Conservation (phyloP, 192 early-diverging fungal species). For the Backusella sp. region DNA sequence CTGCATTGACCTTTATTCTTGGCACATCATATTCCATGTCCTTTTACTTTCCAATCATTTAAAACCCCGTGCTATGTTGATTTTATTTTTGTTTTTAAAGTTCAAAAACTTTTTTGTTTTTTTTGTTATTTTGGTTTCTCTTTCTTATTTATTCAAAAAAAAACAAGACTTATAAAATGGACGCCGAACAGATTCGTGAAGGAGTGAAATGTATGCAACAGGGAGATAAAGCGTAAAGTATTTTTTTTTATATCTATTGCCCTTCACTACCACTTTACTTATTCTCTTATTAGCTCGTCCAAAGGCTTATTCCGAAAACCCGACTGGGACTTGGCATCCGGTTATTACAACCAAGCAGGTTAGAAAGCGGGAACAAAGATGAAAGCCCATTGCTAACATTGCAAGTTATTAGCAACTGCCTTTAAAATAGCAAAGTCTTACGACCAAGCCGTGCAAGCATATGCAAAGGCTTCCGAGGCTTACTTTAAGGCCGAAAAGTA, state of each 20-base stretch:
- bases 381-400: conserved; percentile 8
- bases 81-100: neutral
- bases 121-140: neutral
- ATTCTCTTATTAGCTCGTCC: conserved; percentile 38
- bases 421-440: conserved; percentile 71
- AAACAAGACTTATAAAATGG: conserved; percentile 20
- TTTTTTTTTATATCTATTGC: too few relatives aligned
- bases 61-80: neutral
- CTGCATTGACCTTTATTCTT: neutral
- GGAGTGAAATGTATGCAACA: conserved; percentile 47
- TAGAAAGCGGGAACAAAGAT: neutral
- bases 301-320: conserved; percentile 67
- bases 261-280: neutral
- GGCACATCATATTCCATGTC: neutral
- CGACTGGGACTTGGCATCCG: conserved; percentile 75
- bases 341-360: conserved; percentile 76
- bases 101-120: neutral
- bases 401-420: conserved; percentile 45
- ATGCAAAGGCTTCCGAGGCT: conserved; percentile 63
- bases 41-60: neutral
- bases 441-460: conserved; percentile 72
- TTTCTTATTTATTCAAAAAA: neutral
- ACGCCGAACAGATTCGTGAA: conserved; percentile 38
- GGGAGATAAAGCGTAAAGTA: conserved; percentile 57
- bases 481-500: conserved; percentile 60